Evolutionary conservation across 2,329 filamentous ascomycete species (phyloP).

Genomic region (Penicillium sumatraense): DNA sequence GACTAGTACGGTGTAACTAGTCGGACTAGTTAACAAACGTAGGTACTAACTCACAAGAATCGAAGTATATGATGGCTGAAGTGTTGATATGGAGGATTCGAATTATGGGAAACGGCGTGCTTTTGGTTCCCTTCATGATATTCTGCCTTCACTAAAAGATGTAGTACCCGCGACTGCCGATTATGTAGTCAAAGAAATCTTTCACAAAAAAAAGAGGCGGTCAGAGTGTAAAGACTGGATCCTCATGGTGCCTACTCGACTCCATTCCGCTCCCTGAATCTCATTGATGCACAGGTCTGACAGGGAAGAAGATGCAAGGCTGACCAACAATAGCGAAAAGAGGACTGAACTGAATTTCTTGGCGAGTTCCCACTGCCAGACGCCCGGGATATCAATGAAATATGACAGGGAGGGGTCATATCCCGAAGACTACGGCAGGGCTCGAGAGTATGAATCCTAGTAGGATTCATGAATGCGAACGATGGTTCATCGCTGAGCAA

Average conservation of each 20-base stretch:
- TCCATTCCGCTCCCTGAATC: background rate
- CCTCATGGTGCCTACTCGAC: background rate
- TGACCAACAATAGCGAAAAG: background rate
- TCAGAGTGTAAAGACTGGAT: too few relatives aligned
- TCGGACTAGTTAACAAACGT: too few relatives aligned
- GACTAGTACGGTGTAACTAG: too few relatives aligned
- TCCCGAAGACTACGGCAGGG: background rate
- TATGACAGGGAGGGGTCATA: background rate
- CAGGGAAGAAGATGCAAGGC: background rate
- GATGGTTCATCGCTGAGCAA: background rate
- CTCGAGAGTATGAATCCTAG: background rate
- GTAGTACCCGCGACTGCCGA: background rate
- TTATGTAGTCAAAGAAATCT: background rate
- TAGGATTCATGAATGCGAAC: background rate
- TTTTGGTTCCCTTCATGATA: background rate
- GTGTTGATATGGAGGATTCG: too few relatives aligned
- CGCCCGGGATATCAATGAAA: background rate
- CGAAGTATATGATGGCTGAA: too few relatives aligned
- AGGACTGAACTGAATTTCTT: background rate
- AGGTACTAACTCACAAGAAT: too few relatives aligned
- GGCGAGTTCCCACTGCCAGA: background rate
- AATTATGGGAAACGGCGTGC: background rate
- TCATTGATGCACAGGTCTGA: background rate
- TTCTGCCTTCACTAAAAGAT: background rate
- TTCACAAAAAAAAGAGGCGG: constrained; percentile 7